Evolutionary conservation across 2,329 filamentous ascomycete genomes (phyloP).

Genomic region (Pezizomycotina sp.): DNA sequence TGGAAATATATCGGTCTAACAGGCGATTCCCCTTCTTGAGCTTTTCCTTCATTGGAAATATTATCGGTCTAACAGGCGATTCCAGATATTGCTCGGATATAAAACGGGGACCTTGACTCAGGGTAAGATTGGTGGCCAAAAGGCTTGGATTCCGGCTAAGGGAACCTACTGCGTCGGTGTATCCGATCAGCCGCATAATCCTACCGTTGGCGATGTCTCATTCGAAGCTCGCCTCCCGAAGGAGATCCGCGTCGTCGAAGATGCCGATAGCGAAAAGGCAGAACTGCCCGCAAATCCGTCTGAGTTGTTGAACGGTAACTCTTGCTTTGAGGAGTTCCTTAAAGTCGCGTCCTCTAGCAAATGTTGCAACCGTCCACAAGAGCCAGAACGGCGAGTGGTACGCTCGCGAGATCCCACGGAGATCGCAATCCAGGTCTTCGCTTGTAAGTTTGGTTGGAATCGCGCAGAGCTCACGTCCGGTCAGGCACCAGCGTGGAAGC

Average conservation of each 20-base stretch:
- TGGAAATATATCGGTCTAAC: conserved; percentile 18
- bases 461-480: conserved; percentile 37
- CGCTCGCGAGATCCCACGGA: conserved; percentile 44
- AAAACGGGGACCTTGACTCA: conserved; percentile 46
- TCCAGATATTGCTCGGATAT: conserved; percentile 37
- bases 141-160: conserved; percentile 41
- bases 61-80: conserved; percentile 17
- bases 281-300: conserved; percentile 17
- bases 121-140: conserved; percentile 47
- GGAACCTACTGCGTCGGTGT: conserved; percentile 43
- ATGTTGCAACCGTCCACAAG: too few relatives aligned
- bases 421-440: conserved; percentile 60
- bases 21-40: conserved; percentile 20
- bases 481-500: conserved; percentile 35
- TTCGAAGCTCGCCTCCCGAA: conserved; percentile 30
- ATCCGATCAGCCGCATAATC: conserved; percentile 41
- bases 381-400: too few relatives aligned
- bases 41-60: conserved; percentile 17
- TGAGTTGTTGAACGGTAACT: conserved; percentile 34
- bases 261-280: conserved; percentile 24
- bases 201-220: conserved; percentile 35
- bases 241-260: conserved; percentile 26
- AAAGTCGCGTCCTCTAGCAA: conserved; percentile 41
- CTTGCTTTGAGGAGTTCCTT: conserved; percentile 39
- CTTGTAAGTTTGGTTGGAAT: conserved; percentile 50